Conservation (phyloP, 202 grass and related monocot species). For the Schoenoplectus tabernaemontani region DNA sequence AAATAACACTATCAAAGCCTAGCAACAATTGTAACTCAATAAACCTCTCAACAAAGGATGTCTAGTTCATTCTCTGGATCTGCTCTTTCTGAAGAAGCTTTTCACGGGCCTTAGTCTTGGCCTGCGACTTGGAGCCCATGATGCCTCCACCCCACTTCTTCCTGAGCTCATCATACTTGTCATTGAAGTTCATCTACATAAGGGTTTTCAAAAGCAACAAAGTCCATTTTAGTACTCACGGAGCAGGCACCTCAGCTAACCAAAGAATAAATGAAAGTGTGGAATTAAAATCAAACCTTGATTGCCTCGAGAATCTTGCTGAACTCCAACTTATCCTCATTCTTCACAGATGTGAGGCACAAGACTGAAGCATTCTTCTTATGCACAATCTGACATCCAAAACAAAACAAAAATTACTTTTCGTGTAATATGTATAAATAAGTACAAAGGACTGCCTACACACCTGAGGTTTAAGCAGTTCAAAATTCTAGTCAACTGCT, state of each 20-base stretch:
- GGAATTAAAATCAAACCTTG: conserved; percentile 28
- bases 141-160: neutral
- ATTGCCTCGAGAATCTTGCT: conserved; percentile 94
- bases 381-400: conserved; percentile 55
- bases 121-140: neutral
- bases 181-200: neutral
- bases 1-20: neutral
- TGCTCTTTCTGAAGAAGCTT: neutral
- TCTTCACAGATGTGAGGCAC: conserved; percentile 79
- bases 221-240: neutral
- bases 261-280: too few species aligned
- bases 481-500: neutral
- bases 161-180: neutral
- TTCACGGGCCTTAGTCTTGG: neutral
- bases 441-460: neutral
- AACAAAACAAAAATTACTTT: neutral
- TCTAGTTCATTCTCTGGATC: neutral
- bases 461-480: neutral
- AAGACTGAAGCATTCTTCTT: conserved; percentile 78
- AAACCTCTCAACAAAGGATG: neutral
- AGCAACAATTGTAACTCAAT: neutral
- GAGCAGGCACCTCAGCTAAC: neutral
- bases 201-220: neutral
- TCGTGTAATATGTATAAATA: neutral
- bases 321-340: conserved; percentile 88